Evolutionary conservation across 306 rosid genomes (phyloP).

Genomic region (Clitoria ternatea): DNA sequence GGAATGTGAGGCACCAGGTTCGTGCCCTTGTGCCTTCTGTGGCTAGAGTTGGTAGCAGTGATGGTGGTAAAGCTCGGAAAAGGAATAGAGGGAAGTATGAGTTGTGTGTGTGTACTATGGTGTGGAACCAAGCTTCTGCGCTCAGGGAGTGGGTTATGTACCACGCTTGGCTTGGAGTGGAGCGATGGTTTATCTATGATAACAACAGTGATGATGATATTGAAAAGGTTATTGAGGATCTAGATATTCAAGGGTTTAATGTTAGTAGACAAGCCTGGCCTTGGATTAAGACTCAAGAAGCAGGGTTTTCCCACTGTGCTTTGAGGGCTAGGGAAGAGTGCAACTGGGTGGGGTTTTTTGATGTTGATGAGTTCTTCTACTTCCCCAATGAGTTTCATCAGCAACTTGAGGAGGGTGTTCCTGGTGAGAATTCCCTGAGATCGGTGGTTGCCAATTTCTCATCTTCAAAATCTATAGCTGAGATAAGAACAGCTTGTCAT

Average conservation of each 20-base stretch:
- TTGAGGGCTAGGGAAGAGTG: conserved; percentile 80
- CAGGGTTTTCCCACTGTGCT: conserved; percentile 94
- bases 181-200: conserved; percentile 91
- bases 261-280: conserved; percentile 80
- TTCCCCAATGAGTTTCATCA: conserved; percentile 50
- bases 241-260: conserved; percentile 52
- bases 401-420: conserved; percentile 18
- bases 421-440: conserved; percentile 57
- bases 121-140: conserved; percentile 89
- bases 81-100: conserved; percentile 44
- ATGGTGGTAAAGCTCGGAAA: neutral
- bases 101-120: conserved; percentile 89
- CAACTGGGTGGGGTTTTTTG: conserved; percentile 93
- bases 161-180: conserved; percentile 93
- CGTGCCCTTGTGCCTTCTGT: conserved; percentile 55
- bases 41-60: conserved; percentile 38
- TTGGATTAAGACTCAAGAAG: conserved; percentile 95
- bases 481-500: conserved; percentile 79
- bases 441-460: conserved; percentile 56
- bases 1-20: conserved; percentile 28
- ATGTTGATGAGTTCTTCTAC: conserved; percentile 90
- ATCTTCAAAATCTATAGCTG: conserved; percentile 44
- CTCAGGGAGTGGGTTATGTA: conserved; percentile 85
- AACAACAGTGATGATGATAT: conserved; percentile 87
- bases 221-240: conserved; percentile 52